phyloP scores from a whole-genome alignment of 2,329 filamentous ascomycete species.

The Ophiostoma triangulosporum region DNA sequence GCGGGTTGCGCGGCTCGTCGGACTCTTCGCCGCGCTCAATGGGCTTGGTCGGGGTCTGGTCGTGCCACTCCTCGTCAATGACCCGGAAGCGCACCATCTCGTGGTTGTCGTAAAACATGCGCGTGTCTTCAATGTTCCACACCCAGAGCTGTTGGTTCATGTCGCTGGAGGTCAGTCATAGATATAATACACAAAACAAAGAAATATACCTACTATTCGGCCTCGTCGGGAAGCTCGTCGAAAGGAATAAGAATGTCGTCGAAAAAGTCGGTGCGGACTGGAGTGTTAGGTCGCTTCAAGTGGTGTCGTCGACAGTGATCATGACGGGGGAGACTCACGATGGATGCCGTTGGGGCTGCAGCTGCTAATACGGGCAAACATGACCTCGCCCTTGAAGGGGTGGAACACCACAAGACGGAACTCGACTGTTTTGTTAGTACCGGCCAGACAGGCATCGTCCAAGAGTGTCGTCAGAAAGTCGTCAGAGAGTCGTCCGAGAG shows the following conservation, averaged over 20 bases:
- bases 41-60: slow-evolving; percentile 63
- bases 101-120: slow-evolving; percentile 78
- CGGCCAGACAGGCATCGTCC: too few species aligned
- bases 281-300: neutral
- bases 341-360: slow-evolving; percentile 26
- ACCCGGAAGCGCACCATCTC: slow-evolving; percentile 81
- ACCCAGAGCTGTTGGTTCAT: slow-evolving; percentile 69
- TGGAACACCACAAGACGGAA: slow-evolving; percentile 90
- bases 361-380: slow-evolving; percentile 70
- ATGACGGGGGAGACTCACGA: slow-evolving; percentile 8
- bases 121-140: slow-evolving; percentile 62
- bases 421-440: slow-evolving; percentile 46
- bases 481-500: too few species aligned
- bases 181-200: too few species aligned
- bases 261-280: slow-evolving; percentile 82
- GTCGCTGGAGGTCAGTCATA: slow-evolving; percentile 38
- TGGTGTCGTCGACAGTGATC: neutral
- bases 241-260: slow-evolving; percentile 76
- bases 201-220: slow-evolving; percentile 64
- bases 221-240: slow-evolving; percentile 60
- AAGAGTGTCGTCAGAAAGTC: too few species aligned
- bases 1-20: slow-evolving; percentile 45
- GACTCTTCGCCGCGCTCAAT: slow-evolving; percentile 46
- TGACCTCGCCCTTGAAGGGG: slow-evolving; percentile 88
- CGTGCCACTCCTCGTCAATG: slow-evolving; percentile 79